Conservation (phyloP, 169 alveolate genomes). For the Cryptosporidium andersoni region DNA sequence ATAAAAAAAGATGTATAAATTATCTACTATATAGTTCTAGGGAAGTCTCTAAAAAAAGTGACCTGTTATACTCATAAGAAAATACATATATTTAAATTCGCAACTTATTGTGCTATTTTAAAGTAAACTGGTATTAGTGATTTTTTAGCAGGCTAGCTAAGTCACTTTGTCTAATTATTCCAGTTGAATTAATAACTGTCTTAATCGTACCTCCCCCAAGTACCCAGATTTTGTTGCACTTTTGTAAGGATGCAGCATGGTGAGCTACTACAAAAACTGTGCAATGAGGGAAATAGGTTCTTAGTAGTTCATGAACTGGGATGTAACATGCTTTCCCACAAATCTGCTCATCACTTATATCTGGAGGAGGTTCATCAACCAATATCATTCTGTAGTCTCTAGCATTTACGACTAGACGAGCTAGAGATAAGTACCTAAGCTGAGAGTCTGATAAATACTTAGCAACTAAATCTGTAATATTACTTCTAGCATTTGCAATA, state of each 20-base stretch:
- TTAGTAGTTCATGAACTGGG: conserved; percentile 60
- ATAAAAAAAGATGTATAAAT: no score
- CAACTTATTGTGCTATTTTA: not conserved
- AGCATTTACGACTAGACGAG: conserved; percentile 70
- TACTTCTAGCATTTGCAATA: not conserved
- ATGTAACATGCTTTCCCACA: conserved; percentile 20
- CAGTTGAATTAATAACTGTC: conserved; percentile 48
- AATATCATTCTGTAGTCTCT: conserved; percentile 72
- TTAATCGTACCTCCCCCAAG: conserved; percentile 59
- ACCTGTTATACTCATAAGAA: no score
- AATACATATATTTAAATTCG: not conserved
- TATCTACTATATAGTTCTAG: no score
- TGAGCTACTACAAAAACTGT: conserved; percentile 68
- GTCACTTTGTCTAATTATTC: conserved; percentile 26
- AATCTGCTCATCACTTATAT: conserved; percentile 48
- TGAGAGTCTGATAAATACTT: conserved; percentile 63
- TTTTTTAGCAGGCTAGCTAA: conserved; percentile 24
- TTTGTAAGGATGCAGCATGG: conserved; percentile 68
- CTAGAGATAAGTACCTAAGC: conserved; percentile 73
- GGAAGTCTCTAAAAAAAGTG: no score
- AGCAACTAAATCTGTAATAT: conserved; percentile 48
- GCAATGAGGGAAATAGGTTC: conserved; percentile 70
- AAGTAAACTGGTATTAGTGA: not conserved
- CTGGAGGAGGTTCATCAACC: conserved; percentile 79
- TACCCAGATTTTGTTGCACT: conserved; percentile 67